A percentile compares a stretch with the other conserved stretches of the same genome.
phyloP scores from a whole-genome alignment of 768 basidiomycete species.

The Cubamyces sp. region DNA sequence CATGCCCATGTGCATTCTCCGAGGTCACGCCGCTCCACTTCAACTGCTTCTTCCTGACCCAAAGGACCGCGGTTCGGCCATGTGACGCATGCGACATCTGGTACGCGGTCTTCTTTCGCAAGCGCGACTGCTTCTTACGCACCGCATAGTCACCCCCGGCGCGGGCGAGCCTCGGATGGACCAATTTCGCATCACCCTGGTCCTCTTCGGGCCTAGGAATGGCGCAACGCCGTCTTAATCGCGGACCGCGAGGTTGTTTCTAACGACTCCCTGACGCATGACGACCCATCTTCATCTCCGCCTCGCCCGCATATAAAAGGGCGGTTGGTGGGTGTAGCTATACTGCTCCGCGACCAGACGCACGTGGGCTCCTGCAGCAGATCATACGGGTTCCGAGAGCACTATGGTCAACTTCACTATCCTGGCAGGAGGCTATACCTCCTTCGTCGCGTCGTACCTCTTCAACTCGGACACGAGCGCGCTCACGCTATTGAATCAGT shows the following conservation, averaged over 20 bases:
- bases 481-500: conserved; percentile 52
- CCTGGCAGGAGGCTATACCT: conserved; percentile 65
- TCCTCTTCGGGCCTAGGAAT: neutral
- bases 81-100: conserved; percentile 8
- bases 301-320: neutral
- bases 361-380: too few relatives aligned
- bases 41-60: neutral
- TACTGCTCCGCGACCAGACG: neutral
- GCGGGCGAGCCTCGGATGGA: conserved; percentile 22
- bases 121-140: neutral
- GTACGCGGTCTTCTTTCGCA: neutral
- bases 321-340: neutral
- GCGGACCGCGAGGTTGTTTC: neutral
- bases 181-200: conserved; percentile 18
- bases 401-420: conserved; percentile 70
- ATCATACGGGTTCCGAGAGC: too few relatives aligned
- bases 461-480: conserved; percentile 56
- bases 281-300: neutral
- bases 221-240: conserved; percentile 6
- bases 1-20: neutral
- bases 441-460: conserved; percentile 64
- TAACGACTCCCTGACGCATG: neutral
- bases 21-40: conserved; percentile 5
- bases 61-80: neutral
- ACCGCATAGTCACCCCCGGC: neutral